Evolutionary conservation across 176 grass and related monocot genomes (phyloP), one percentile per base, ranked within the genome.

Genomic region (Themeda triandra): DNA sequence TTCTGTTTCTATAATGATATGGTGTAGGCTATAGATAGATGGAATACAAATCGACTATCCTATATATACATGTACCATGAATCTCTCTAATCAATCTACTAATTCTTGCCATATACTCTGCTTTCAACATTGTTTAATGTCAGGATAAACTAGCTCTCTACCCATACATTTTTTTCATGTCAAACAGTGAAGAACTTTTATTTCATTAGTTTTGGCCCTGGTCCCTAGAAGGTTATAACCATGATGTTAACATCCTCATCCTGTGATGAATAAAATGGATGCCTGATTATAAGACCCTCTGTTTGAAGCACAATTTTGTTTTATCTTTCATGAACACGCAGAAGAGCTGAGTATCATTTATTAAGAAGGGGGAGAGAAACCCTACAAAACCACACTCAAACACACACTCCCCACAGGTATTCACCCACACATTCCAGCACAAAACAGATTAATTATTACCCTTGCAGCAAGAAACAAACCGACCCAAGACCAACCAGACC

Each of bases 91-190:
- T 58, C 54, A 59, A 59, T 59, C 54, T 59, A 59, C 21, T 59
- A 11, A 59, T 59, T 59, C 23, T 59, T 59, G 54, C 54, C 23
- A 59, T 58, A 11, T 58, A 58, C 9, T 58, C 54, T 24, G 54
- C 54, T 58, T 58, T 58, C 54, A 58, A 58, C 54, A 76, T 58
- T 74, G 31, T 80, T 80, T 64, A 21, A 86, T 66, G 41, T 77
- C 42, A 53, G 23, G 15, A 32, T 80, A 56, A 37, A 12, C 40
- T 31, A 63, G 39, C 66, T 69, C 69, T 71, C 39, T 27, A 44
- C 39, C 29, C n/a, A 24, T 25, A 25, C 17, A 29, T 21, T 53
- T 68, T 68, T 76, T 33, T 62, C 37, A 29, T 37, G 32, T 46
- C 23, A 17, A 80, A 49, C 27, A 13, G 37, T 41, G 59, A 75